Evolutionary conservation across 805 yeast species (phyloP).

Genomic region (Alloascoidea hylecoeti): DNA sequence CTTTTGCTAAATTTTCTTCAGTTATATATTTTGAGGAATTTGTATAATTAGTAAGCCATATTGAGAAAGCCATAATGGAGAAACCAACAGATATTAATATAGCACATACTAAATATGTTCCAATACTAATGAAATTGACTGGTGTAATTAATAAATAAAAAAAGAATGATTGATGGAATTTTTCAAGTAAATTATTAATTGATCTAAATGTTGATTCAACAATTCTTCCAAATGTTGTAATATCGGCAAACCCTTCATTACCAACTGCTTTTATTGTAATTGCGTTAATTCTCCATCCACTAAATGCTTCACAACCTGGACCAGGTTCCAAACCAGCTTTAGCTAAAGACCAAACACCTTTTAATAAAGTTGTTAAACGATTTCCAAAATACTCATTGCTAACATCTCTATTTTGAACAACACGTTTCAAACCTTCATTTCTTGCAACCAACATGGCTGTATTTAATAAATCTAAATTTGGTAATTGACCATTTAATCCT

Average conservation of each 20-base stretch:
- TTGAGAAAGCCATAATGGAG: constrained; percentile 51
- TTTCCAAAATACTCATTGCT: constrained; percentile 30
- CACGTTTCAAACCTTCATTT: constrained; percentile 50
- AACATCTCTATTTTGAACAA: constrained; percentile 29
- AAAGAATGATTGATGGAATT: constrained; percentile 94
- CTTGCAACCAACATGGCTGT: constrained; percentile 60
- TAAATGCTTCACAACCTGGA: constrained; percentile 79
- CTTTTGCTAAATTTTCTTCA: constrained; percentile 1
- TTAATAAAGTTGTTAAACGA: constrained; percentile 42
- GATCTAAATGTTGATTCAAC: constrained; percentile 81
- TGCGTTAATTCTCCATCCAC: constrained; percentile 94
- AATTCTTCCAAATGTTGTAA: constrained; percentile 84
- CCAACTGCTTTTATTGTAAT: constrained; percentile 65
- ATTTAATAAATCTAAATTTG: constrained; percentile 82
- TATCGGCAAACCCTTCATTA: constrained; percentile 45
- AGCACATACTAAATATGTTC: constrained; percentile 84
- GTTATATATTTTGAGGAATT: constrained; percentile 17
- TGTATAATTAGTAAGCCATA: constrained; percentile 32
- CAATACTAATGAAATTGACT: constrained; percentile 74
- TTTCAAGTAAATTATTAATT: constrained; percentile 83
- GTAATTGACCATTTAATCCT: constrained; percentile 91
- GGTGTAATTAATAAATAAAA: constrained; percentile 79
- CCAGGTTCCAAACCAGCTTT: constrained; percentile 51
- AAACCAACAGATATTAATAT: constrained; percentile 55
- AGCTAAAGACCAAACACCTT: constrained; percentile 58